Evolutionary conservation across 768 basidiomycete species (phyloP).

Genomic region (Floccularia luteovirens): DNA sequence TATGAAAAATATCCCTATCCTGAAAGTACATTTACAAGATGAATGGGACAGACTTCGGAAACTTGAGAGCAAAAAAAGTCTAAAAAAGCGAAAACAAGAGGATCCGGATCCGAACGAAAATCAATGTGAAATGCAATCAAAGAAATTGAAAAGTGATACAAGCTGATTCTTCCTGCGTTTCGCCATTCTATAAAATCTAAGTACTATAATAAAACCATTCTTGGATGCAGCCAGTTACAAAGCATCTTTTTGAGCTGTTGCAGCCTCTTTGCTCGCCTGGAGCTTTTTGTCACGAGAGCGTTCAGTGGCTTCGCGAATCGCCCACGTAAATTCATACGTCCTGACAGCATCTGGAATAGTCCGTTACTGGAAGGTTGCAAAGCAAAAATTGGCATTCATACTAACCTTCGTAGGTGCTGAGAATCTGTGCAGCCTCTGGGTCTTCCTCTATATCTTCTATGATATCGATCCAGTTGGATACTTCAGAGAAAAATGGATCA

Average conservation of each 20-base stretch:
- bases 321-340: constrained; percentile 92
- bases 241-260: constrained; percentile 9
- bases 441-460: constrained; percentile 89
- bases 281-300: constrained; percentile 44
- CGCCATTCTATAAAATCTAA: neutral
- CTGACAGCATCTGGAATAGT: constrained; percentile 61
- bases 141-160: neutral
- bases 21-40: constrained; percentile 70
- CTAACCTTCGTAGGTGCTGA: constrained; percentile 79
- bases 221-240: neutral
- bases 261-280: constrained; percentile 22
- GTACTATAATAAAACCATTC: neutral
- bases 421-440: constrained; percentile 70
- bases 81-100: constrained; percentile 32
- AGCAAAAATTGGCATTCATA: constrained; percentile 4
- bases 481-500: constrained; percentile 92
- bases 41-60: constrained; percentile 54
- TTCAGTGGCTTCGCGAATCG: constrained; percentile 78
- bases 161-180: neutral
- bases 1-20: constrained; percentile 63
- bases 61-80: constrained; percentile 32
- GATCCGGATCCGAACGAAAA: constrained; percentile 9
- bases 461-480: constrained; percentile 82
- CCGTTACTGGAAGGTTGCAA: constrained; percentile 3
- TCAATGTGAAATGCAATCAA: constrained; percentile 1